These are phyloP conservation scores for Tolypocladium ophioglossoides DNA, from an alignment of 2,329 filamentous ascomycete genomes.

Conservation along the genomic window DNA sequence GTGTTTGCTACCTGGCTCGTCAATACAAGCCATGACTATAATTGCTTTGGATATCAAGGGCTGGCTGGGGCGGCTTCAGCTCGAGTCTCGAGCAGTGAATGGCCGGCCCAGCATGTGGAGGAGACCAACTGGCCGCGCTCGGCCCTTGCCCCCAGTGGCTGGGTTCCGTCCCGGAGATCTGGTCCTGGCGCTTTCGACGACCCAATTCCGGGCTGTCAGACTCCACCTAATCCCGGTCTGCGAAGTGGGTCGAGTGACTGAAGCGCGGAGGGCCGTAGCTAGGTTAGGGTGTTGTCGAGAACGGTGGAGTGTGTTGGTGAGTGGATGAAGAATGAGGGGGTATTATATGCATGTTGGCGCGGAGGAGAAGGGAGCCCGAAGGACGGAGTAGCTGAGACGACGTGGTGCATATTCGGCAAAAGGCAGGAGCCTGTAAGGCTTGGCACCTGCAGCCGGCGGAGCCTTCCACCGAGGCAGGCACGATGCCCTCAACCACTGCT, in stretches of 20 bases:
- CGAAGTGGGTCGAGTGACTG: not conserved
- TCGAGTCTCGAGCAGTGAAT: not conserved
- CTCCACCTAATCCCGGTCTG: not conserved
- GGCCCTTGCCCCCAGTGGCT: constrained; percentile 7
- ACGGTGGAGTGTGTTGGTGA: too few relatives aligned
- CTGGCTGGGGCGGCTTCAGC: not conserved
- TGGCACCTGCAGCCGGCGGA: not conserved
- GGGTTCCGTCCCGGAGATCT: constrained; percentile 17
- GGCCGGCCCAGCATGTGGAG: not conserved
- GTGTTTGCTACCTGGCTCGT: not conserved
- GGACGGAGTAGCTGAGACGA: too few relatives aligned
- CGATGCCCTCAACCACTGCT: too few relatives aligned
- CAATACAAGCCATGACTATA: not conserved
- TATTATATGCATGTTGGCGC: too few relatives aligned
- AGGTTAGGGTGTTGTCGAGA: not conserved
- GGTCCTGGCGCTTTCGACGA: constrained; percentile 20
- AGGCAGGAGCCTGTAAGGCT: not conserved
- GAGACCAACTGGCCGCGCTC: too few relatives aligned
- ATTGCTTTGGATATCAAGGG: not conserved
- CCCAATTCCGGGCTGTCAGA: constrained; percentile 13
- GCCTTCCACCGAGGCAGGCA: not conserved
- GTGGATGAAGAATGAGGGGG: not conserved
- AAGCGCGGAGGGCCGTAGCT: not conserved
- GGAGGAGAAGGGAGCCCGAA: too few relatives aligned
- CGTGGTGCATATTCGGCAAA: not conserved